Evolutionary conservation across 1,139 yeast genomes (phyloP), one percentile per base, ranked within the genome.

Genomic region (Yamadazyma triangularis): DNA sequence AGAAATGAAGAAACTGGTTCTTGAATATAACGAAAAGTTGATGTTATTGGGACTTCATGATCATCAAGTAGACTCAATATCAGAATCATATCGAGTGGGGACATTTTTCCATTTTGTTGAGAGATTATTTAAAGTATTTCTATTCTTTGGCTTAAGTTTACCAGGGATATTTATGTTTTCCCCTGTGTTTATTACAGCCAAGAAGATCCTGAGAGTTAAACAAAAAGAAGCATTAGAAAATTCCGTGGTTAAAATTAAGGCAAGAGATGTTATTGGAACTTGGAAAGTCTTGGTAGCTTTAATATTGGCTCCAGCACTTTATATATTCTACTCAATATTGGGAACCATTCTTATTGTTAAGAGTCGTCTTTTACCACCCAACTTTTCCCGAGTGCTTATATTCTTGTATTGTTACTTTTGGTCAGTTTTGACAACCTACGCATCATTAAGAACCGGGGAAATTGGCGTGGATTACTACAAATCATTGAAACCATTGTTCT

Each of bases 201-300:
- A 48, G 30, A 48, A 55, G 27, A 64, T 65, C 24, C 61, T 70
- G 5, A 54, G 44, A 16, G 40, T 44, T 24, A 68, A 66, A 43
- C 71, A 70, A 19, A 50, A 53, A 27, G 57, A 61, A 36, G 74
- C 73, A 4, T 50, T 68, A 33, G 70, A 64, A 3, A 60, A 57
- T 4, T 62, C 70, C 8, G 56, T 60, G 13, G 74, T 68, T 10
- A 68, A 68, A 36, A 58, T 68, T 34, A 60, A 63, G 39, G 74
- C 73, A 12, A 60, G 54, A 14, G 74, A 68, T 46, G 74, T 68
- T 11, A 43, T 68, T 27, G 68, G 70, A 8, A 63, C 72, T 3
- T 68, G 73, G 73, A 67, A 67, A 40, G 65, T 66, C 6, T 43
- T 67, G 25, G 73, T 67, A 15, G 73, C 73, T 0, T 48, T 67